These are phyloP conservation scores for Elsinoe fawcettii DNA, from an alignment of 2,329 filamentous ascomycete genomes.

Conservation along the genomic window DNA sequence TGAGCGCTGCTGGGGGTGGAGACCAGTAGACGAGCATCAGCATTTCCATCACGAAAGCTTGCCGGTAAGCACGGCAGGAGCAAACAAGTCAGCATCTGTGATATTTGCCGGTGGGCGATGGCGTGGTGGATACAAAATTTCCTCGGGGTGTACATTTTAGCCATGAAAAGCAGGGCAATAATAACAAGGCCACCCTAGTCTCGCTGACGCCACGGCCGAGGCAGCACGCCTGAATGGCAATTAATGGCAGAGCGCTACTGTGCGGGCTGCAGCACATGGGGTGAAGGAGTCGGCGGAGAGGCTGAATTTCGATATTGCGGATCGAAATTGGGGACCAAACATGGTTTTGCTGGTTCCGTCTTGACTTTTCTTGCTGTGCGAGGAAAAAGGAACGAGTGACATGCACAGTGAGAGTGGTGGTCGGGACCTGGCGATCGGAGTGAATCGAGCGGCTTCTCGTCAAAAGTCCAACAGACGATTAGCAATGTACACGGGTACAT, in stretches of 20 bases:
- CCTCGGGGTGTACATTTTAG: not conserved
- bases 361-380: not conserved
- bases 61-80: constrained; percentile 10
- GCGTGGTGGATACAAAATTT: not conserved
- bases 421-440: not conserved
- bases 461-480: not conserved
- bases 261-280: not conserved
- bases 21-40: not conserved
- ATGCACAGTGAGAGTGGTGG: not conserved
- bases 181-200: not conserved
- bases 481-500: not conserved
- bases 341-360: not conserved
- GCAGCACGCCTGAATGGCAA: not conserved
- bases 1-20: not conserved
- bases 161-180: not conserved
- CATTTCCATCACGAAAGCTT: not conserved
- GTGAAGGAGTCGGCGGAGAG: not conserved
- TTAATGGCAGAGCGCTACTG: not conserved
- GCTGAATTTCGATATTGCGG: not conserved
- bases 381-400: not conserved
- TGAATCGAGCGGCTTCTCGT: not conserved
- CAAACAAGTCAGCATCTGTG: not conserved
- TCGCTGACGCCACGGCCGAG: not conserved
- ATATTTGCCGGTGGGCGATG: not conserved
- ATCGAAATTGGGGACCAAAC: not conserved